phyloP scores from a whole-genome alignment of 805 yeast genomes.

The Lachancea waltii region DNA sequence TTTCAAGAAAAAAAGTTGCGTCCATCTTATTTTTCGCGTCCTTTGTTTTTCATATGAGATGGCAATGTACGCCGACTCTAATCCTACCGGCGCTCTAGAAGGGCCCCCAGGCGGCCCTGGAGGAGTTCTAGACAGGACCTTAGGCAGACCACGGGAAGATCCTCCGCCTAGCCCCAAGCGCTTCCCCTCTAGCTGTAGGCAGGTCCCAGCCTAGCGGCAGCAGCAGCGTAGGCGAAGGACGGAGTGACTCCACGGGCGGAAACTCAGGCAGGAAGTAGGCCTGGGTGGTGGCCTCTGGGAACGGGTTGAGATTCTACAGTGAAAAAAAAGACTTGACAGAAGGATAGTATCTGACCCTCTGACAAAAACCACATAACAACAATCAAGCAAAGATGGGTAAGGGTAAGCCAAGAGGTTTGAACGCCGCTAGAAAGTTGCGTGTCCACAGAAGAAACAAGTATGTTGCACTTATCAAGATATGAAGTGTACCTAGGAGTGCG shows the following conservation, averaged over 20 bases:
- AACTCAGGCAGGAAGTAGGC: too few species aligned
- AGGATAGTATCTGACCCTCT: neutral
- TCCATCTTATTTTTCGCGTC: too few species aligned
- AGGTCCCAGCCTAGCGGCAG: neutral
- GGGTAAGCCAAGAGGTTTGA: constrained; percentile 99
- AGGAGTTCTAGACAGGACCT: too few species aligned
- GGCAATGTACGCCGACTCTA: neutral
- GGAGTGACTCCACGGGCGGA: neutral
- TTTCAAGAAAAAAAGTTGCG: too few species aligned
- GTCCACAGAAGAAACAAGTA: constrained; percentile 97
- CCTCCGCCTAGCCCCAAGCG: neutral
- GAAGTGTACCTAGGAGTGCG: constrained; percentile 1
- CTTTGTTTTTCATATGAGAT: too few species aligned
- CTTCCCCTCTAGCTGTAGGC: neutral
- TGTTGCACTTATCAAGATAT: constrained; percentile 24
- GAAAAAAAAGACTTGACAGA: neutral
- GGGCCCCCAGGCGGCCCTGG: neutral
- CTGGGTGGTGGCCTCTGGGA: neutral
- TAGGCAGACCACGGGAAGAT: too few species aligned
- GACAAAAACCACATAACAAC: constrained; percentile 13
- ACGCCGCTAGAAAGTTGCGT: constrained; percentile 99
- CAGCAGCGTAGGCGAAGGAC: neutral
- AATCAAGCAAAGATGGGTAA: constrained; percentile 75
- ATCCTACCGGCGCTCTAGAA: neutral
- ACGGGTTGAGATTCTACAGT: neutral